Evolutionary conservation across 1,139 yeast species (phyloP), one percentile per base, ranked within the genome.

Genomic region (Candida sp.): DNA sequence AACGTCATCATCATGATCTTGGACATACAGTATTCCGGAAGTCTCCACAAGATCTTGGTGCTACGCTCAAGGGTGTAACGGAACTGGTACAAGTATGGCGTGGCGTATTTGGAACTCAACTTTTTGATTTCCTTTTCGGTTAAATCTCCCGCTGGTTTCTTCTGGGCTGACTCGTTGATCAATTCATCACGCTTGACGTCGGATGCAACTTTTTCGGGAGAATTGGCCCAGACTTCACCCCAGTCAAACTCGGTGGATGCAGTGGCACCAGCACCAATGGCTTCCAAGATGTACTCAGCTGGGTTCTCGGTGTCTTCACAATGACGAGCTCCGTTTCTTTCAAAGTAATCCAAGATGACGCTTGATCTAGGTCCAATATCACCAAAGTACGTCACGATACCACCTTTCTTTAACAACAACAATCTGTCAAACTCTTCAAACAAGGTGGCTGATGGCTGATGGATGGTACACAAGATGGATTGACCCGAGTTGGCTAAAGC

Each of bases 391-490:
- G 87, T 92, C 4, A 96, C 88, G 61, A 80, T 75, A 50, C 96
- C 96, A 58, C 96, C 96, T 55, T 72, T 79, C 52, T 85, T 87
- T 65, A 89, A 72, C 64, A 89, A 86, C 56, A 89, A 70, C 55
- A 89, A 73, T 54, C 96, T 81, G 62, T 89, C 96, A 65, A 89
- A 90, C 60, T 87, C 90, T 65, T 87, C 87, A 70, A 88, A 78
- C 62, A 88, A 72, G 49, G 87, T 77, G 40, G 96, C 93, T 4
- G 93, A 86, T 52, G 96, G 96, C 68, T 88, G 96, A 67, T 88
- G 96, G 57, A 88, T 88, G 9, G 96, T 88, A 72, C 94, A 88
- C 63, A 88, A 71, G 61, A 89, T 85, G 41, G 96, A 93, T 69
- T 89, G 96, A 27, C 96, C 96, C 58, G 85, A 85, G 64, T 83